Conservation (phyloP, 192 early-diverging fungal genomes). For the Paraglomus brasilianum region DNA sequence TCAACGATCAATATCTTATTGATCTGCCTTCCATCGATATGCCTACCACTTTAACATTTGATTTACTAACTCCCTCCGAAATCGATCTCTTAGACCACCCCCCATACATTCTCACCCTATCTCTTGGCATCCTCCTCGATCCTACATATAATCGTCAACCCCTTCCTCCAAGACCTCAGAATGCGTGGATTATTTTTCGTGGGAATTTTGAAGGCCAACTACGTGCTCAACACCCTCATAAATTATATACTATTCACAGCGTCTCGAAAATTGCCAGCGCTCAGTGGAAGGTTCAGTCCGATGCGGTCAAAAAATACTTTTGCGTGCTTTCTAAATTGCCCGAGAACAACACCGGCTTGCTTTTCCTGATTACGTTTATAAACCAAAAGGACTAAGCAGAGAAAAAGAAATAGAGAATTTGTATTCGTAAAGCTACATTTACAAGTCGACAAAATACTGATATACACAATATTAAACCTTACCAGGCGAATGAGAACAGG, state of each 20-base stretch:
- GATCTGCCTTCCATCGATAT: no score
- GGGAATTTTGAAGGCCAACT: slow-evolving; percentile 22
- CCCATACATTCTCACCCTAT: slow-evolving; percentile 21
- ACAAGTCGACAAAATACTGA: no score
- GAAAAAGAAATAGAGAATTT: slow-evolving; percentile 37
- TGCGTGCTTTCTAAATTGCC: slow-evolving; percentile 10
- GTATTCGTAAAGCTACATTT: no score
- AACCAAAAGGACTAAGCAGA: neutral
- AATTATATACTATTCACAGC: slow-evolving; percentile 4
- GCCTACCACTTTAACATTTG: no score
- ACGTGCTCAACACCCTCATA: neutral
- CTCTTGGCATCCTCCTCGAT: neutral
- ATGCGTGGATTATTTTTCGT: slow-evolving; percentile 24
- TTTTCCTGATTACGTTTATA: slow-evolving; percentile 22
- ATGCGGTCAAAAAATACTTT: slow-evolving; percentile 18
- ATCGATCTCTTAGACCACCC: neutral
- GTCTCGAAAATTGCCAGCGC: slow-evolving; percentile 5
- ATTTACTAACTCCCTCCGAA: neutral
- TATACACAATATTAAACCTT: no score
- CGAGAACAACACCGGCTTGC: slow-evolving; percentile 7
- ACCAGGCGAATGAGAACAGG: no score
- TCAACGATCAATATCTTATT: no score
- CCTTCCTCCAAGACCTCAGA: slow-evolving; percentile 21
- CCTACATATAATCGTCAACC: neutral
- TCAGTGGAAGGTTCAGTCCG: neutral